Evolutionary conservation across 495 filamentous ascomycete genomes (phyloP).

Genomic region (Penicillium fimorum): DNA sequence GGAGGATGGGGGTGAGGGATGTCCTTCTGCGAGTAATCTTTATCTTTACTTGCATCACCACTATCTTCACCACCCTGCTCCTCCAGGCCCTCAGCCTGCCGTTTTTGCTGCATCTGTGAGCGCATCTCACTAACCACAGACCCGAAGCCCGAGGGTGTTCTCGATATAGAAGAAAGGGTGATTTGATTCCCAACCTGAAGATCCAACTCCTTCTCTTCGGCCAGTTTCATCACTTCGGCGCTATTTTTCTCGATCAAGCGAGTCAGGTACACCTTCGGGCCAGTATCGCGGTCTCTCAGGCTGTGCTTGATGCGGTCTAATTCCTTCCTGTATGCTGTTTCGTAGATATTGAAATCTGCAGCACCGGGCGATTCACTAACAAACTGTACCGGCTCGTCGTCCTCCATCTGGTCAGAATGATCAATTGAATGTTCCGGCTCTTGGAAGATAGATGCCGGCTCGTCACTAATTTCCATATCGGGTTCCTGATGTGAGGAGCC

Average conservation of each 20-base stretch:
- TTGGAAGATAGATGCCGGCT: conserved; percentile 20
- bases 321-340: conserved; percentile 79
- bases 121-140: conserved; percentile 23
- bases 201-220: conserved; percentile 31
- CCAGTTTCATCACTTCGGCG: conserved; percentile 42
- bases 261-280: conserved; percentile 55
- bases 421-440: conserved; percentile 30
- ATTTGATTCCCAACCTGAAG: conserved; percentile 22
- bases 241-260: conserved; percentile 55
- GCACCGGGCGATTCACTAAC: conserved; percentile 81
- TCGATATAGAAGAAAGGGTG: neutral
- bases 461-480: conserved; percentile 13
- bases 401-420: conserved; percentile 16
- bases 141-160: conserved; percentile 17
- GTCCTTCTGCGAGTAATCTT: neutral
- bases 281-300: conserved; percentile 32
- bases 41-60: neutral
- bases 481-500: conserved; percentile 25
- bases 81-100: conserved; percentile 1
- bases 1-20: conserved; percentile 15
- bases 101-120: conserved; percentile 25
- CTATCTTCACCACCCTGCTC: neutral
- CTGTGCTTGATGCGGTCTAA: conserved; percentile 63
- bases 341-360: conserved; percentile 82
- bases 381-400: conserved; percentile 31